Conservation (phyloP, 2,329 filamentous ascomycete genomes). For the Claviceps monticola region DNA sequence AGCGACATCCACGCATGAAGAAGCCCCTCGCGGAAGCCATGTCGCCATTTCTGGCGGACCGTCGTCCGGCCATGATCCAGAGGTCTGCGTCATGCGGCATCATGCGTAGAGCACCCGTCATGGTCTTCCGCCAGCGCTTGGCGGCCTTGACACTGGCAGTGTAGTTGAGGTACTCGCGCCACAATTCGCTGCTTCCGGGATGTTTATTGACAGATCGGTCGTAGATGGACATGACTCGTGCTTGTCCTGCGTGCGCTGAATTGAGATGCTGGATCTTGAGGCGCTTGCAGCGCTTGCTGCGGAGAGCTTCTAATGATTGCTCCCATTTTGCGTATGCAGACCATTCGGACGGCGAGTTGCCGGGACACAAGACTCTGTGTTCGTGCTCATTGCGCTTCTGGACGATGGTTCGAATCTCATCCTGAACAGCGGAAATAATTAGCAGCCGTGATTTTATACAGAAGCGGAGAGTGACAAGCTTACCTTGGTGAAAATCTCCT, state of each 20-base stretch:
- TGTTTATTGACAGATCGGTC: conserved; percentile 78
- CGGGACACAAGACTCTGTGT: conserved; percentile 74
- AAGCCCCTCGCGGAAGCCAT: conserved; percentile 72
- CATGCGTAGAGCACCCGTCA: conserved; percentile 62
- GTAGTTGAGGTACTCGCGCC: conserved; percentile 83
- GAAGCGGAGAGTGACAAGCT: conserved; percentile 7
- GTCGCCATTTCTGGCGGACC: conserved; percentile 67
- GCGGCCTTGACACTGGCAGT: conserved; percentile 53
- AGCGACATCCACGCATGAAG: conserved; percentile 81
- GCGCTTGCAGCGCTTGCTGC: conserved; percentile 69
- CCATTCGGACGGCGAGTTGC: conserved; percentile 64
- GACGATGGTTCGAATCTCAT: conserved; percentile 81
- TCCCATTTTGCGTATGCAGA: conserved; percentile 69
- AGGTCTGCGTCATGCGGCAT: conserved; percentile 72
- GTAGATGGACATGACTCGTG: conserved; percentile 77
- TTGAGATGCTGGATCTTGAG: conserved; percentile 57
- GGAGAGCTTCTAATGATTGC: conserved; percentile 56
- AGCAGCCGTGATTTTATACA: neutral
- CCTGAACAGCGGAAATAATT: conserved; percentile 29
- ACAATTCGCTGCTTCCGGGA: conserved; percentile 65
- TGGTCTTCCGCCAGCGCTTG: conserved; percentile 50
- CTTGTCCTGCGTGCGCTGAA: conserved; percentile 58
- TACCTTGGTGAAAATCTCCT: conserved; percentile 77
- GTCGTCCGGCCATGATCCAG: conserved; percentile 75
- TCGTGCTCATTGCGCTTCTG: conserved; percentile 88